Percentiles rank a stretch among this genome's conserved stretches.
Evolutionary conservation across 345 rosid genomes (phyloP).

Genomic region (Theobroma cacao): DNA sequence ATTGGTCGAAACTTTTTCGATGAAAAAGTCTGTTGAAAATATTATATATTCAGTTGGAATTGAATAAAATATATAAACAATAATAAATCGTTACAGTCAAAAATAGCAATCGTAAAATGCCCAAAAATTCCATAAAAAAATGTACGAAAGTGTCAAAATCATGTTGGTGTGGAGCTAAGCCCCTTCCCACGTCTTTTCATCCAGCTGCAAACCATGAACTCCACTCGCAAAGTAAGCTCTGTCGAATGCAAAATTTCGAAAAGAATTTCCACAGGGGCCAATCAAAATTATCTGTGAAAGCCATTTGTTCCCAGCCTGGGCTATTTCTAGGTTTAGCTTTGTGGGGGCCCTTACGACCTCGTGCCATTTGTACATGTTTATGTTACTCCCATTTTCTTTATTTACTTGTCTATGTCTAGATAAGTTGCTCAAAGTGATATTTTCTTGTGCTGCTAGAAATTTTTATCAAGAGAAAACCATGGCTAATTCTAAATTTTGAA

Average conservation of each 20-base stretch:
- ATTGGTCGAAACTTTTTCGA: too few relatives aligned
- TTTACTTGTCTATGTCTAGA: neutral
- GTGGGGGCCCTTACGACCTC: neutral
- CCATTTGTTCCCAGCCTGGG: neutral
- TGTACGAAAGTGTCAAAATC: neutral
- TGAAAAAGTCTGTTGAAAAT: too few relatives aligned
- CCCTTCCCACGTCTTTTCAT: constrained; percentile 7
- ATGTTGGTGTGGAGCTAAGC: neutral
- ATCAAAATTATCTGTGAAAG: neutral
- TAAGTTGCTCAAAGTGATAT: neutral
- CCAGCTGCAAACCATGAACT: constrained; percentile 18
- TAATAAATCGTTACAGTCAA: too few relatives aligned
- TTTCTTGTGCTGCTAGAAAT: too few relatives aligned
- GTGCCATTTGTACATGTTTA: neutral
- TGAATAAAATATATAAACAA: too few relatives aligned
- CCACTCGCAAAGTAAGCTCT: neutral
- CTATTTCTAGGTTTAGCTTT: neutral
- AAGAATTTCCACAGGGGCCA: neutral
- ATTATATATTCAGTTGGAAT: too few relatives aligned
- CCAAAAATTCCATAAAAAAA: too few relatives aligned
- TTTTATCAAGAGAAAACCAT: too few relatives aligned
- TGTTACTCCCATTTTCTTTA: neutral
- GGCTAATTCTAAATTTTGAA: too few relatives aligned
- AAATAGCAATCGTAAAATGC: too few relatives aligned
- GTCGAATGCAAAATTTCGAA: neutral